Conservation (phyloP, 306 rosid genomes). For the Vigna mungo region DNA sequence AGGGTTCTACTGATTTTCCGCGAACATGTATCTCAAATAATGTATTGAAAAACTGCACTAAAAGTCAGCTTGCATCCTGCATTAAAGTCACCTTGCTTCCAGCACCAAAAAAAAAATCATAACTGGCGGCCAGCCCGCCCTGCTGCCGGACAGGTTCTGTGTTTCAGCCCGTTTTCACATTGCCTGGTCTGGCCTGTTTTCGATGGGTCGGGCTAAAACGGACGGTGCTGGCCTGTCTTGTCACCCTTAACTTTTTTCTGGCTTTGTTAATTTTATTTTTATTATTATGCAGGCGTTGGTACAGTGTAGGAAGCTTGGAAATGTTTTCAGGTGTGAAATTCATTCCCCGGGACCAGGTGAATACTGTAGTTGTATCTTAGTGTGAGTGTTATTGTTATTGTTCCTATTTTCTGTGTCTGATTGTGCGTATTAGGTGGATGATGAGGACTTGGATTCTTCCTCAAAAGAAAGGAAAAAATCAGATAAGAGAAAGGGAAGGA, state of each 20-base stretch:
- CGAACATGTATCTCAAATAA: too few species aligned
- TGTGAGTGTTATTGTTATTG: not conserved
- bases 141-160: too few species aligned
- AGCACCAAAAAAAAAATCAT: too few species aligned
- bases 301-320: constrained; percentile 15
- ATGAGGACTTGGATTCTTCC: constrained; percentile 47
- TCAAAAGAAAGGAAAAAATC: constrained; percentile 53
- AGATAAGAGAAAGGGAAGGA: constrained; percentile 44
- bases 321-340: constrained; percentile 60
- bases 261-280: not conserved
- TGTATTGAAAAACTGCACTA: too few species aligned
- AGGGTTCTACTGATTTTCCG: too few species aligned
- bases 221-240: too few species aligned
- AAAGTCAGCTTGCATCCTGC: too few species aligned
- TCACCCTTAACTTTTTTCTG: not conserved
- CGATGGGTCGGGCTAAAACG: too few species aligned
- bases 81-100: too few species aligned
- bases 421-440: constrained; percentile 40
- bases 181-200: too few species aligned
- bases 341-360: constrained; percentile 57
- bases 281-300: constrained; percentile 28
- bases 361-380: constrained; percentile 20
- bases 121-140: too few species aligned
- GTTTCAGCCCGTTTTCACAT: too few species aligned
- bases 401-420: not conserved